phyloP scores from a whole-genome alignment of 1,139 yeast genomes.

The Sugiyamaella pinicola region DNA sequence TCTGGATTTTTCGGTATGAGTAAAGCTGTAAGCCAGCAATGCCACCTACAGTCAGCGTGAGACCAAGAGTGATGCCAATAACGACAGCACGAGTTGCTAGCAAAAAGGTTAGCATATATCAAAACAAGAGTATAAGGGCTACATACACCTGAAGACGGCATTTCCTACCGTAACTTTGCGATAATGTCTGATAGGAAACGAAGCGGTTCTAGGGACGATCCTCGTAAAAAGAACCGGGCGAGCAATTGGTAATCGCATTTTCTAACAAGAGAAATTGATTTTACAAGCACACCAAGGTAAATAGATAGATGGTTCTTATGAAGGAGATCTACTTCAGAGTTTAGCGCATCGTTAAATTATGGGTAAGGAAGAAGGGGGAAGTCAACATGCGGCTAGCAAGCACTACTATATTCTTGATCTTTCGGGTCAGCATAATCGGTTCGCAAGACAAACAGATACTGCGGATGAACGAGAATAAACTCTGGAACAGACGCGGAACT shows the following conservation, averaged over 20 bases:
- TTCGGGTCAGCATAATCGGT: background rate
- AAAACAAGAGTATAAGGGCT: background rate
- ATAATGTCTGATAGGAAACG: slow-evolving; percentile 10
- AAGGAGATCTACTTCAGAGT: background rate
- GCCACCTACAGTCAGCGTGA: slow-evolving; percentile 17
- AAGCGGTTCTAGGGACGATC: background rate
- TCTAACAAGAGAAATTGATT: background rate
- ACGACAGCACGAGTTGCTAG: slow-evolving; percentile 20
- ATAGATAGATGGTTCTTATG: background rate
- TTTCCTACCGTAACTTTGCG: slow-evolving; percentile 18
- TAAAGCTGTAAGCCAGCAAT: slow-evolving; percentile 17
- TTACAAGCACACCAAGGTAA: background rate
- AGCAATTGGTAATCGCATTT: background rate
- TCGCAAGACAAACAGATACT: background rate
- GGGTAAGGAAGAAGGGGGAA: background rate
- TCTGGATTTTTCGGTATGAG: slow-evolving; percentile 28
- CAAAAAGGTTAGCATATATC: slow-evolving; percentile 5
- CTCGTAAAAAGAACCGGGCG: background rate
- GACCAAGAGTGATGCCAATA: slow-evolving; percentile 18
- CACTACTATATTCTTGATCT: background rate
- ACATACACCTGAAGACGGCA: slow-evolving; percentile 21
- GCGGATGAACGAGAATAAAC: no score
- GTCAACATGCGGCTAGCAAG: background rate
- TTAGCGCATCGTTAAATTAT: background rate
- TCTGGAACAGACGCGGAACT: no score